A percentile compares a stretch with the other conserved stretches of the same genome.
Evolutionary conservation across 441 rosid genomes (phyloP).

Genomic region (Raphanus hybrid): DNA sequence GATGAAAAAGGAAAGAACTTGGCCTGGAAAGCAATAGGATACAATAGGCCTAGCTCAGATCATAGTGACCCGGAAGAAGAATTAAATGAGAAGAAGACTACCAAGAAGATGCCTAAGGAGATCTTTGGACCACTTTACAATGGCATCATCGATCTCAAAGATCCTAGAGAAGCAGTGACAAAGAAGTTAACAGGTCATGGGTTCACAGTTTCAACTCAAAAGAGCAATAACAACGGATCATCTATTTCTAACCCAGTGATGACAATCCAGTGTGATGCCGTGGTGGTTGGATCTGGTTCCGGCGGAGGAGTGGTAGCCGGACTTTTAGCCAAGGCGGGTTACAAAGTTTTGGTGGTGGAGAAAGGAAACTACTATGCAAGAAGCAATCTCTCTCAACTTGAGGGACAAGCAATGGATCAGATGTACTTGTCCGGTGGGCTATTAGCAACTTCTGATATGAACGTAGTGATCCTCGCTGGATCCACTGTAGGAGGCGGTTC

Average conservation of each 20-base stretch:
- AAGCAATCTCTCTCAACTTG: slow-evolving; percentile 69
- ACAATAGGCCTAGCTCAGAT: slow-evolving; percentile 69
- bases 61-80: slow-evolving; percentile 16
- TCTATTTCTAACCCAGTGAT: slow-evolving; percentile 47
- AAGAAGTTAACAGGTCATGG: slow-evolving; percentile 50
- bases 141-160: slow-evolving; percentile 54
- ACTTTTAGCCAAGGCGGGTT: slow-evolving; percentile 73
- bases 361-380: slow-evolving; percentile 76
- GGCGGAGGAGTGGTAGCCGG: slow-evolving; percentile 92
- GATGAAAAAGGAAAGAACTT: slow-evolving; percentile 60
- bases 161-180: slow-evolving; percentile 49
- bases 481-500: slow-evolving; percentile 93
- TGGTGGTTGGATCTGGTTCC: slow-evolving; percentile 83
- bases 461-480: slow-evolving; percentile 68
- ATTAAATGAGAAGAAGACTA: slow-evolving; percentile 12
- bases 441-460: slow-evolving; percentile 64
- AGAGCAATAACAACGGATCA: slow-evolving; percentile 6
- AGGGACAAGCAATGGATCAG: slow-evolving; percentile 77
- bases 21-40: slow-evolving; percentile 80
- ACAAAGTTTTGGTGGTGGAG: slow-evolving; percentile 77
- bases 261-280: slow-evolving; percentile 69
- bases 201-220: slow-evolving; percentile 48
- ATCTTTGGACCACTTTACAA: slow-evolving; percentile 64
- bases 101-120: slow-evolving; percentile 35
- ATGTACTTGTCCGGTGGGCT: slow-evolving; percentile 73